Base-by-base conservation (phyloP, 441 rosid species). In the Eutrema salsugineum region DNA sequence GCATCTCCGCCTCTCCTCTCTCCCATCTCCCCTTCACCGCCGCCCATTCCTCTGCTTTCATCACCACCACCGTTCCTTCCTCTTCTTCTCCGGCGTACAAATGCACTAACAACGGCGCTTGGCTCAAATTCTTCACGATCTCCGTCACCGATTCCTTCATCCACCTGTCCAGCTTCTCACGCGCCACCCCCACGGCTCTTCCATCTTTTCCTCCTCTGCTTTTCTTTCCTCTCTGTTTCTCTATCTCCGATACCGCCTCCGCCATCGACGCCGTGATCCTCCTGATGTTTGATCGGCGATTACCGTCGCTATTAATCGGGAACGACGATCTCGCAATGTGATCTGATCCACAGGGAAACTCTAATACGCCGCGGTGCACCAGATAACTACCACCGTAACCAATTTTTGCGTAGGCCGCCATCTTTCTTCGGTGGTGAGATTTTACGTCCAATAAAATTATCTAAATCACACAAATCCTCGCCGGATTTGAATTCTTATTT, bases 121-220 rank as follows among this genome's bases (percentile, higher is more conserved):
- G 80, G 27, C 70, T 76, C 16, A 94, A 58, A 39, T 83, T 88
- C 84, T 82, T 81, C 16, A 94, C 96, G 57, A 94, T 90, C 76
- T 91, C 95, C 55, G 54, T 77, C 78, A 91, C 94, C 24, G 98
- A 91, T 3, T 75, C 81, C 57, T 73, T 79, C 89, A 91, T 89
- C 98, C 98, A 93, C 43, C 77, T 71, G 58, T 93, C 97, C 20
- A 93, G 47, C 72, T 75, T 87, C 79, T 83, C 88, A 17, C 59
- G 77, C 54, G 65, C 57, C 40, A 27, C 60, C 30, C 49, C 79
- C 62, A 56, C 49, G 55, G n/a, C 58, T 36, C 73, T 35, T 17
- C 70, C 17, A 19, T 46, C 62, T 61, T 48, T 17, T 2, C 30
- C 17, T n/a, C 70, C 50, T 32, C 61, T 42, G 28, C 64, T 51